These are phyloP conservation scores for Serendipita sp. DNA, from an alignment of 768 basidiomycete genomes.

Conservation along the genomic window DNA sequence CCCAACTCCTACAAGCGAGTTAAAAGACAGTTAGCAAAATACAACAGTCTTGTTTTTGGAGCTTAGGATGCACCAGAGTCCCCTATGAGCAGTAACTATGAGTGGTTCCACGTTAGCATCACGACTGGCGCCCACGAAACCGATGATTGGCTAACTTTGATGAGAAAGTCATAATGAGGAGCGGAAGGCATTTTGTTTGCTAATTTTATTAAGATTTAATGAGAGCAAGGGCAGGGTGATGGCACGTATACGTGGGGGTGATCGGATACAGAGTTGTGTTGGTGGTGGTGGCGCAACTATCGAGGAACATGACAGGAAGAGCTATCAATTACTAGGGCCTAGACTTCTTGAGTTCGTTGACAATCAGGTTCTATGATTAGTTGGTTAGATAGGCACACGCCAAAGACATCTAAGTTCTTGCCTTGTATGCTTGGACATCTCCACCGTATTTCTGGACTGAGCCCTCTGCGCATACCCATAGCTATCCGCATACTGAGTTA, in stretches of 20 bases:
- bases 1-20: conserved; percentile 52
- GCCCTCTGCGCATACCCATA: conserved; percentile 85
- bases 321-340: conserved; percentile 8
- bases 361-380: conserved; percentile 45
- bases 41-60: background rate
- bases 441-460: conserved; percentile 72
- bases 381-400: background rate
- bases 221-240: background rate
- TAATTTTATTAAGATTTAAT: background rate
- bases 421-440: conserved; percentile 88
- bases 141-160: conserved; percentile 43
- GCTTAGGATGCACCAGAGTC: conserved; percentile 54
- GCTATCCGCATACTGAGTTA: conserved; percentile 25
- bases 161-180: conserved; percentile 93
- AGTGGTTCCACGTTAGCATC: background rate
- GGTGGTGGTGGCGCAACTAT: no score
- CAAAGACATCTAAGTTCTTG: conserved; percentile 15
- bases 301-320: no score
- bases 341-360: conserved; percentile 48
- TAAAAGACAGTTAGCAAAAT: conserved; percentile 4
- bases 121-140: background rate
- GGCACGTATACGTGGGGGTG: background rate
- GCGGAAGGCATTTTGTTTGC: conserved; percentile 27
- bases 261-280: background rate
- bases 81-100: conserved; percentile 85